These are phyloP conservation scores for Vigna unguiculata DNA, from an alignment of 306 rosid species.

Conservation along the genomic window DNA sequence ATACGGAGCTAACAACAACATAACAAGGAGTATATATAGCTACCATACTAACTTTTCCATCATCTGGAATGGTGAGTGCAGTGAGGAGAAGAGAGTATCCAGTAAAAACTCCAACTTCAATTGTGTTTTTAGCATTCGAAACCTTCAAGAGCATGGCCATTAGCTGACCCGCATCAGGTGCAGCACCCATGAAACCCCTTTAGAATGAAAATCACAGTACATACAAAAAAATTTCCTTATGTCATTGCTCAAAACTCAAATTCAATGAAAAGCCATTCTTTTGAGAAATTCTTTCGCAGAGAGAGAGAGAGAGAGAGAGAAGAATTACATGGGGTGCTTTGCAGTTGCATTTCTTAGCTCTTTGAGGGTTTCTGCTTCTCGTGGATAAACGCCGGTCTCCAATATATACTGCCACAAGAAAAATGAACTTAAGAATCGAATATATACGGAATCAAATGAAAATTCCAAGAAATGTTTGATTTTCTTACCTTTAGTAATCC, in stretches of 20 bases:
- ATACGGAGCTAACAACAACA: no score
- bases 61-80: constrained; percentile 60
- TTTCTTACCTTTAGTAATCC: constrained; percentile 37
- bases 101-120: constrained; percentile 69
- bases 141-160: constrained; percentile 45
- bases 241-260: neutral
- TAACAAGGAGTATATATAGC: neutral
- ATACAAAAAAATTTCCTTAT: constrained; percentile 1
- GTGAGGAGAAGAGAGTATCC: constrained; percentile 82
- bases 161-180: constrained; percentile 52
- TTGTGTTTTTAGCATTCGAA: constrained; percentile 51
- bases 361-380: constrained; percentile 51
- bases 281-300: constrained; percentile 1
- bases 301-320: no score
- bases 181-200: constrained; percentile 46
- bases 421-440: neutral
- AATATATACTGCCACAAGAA: constrained; percentile 47
- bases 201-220: neutral
- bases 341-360: constrained; percentile 46
- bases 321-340: constrained; percentile 44
- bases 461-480: neutral
- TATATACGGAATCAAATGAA: neutral
- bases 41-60: constrained; percentile 56
- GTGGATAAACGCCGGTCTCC: constrained; percentile 50
- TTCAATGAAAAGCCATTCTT: neutral